Percentiles rank a stretch among this genome's conserved stretches.
Conservation (phyloP, 768 basidiomycete genomes). For the Amanita molliuscula region DNA sequence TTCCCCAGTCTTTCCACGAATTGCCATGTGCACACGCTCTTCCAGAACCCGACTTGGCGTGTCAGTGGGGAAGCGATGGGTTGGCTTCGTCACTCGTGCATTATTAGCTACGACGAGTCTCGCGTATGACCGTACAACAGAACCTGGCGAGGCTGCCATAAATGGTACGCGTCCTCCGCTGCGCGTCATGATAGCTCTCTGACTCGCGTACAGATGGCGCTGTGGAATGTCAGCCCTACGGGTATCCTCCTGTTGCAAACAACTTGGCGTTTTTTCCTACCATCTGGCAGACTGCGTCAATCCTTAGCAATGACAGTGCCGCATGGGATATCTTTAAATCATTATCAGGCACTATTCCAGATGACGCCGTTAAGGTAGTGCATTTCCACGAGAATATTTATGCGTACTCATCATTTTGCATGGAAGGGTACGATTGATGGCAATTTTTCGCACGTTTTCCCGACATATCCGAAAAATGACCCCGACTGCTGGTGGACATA, state of each 20-base stretch:
- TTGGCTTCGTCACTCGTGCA: not conserved
- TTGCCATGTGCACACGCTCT: not conserved
- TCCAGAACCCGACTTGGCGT: not conserved
- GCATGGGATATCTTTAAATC: constrained; percentile 32
- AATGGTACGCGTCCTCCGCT: constrained; percentile 16
- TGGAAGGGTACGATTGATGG: constrained; percentile 16
- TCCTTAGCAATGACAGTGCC: constrained; percentile 31
- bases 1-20: not conserved
- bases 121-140: constrained; percentile 22
- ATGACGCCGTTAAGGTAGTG: constrained; percentile 32
- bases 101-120: not conserved
- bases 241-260: constrained; percentile 23
- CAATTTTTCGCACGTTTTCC: constrained; percentile 16
- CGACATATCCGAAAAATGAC: constrained; percentile 28
- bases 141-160: constrained; percentile 26
- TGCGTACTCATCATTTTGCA: not conserved
- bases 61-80: too few relatives aligned
- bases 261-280: constrained; percentile 29
- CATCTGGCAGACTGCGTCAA: constrained; percentile 32
- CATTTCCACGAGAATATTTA: not conserved
- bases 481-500: constrained; percentile 47
- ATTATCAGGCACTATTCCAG: constrained; percentile 34
- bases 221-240: constrained; percentile 33
- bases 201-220: constrained; percentile 16
- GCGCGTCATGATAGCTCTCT: not conserved